Base-by-base conservation (phyloP, 2,329 filamentous ascomycete species). In the Penicillium sumatraense region DNA sequence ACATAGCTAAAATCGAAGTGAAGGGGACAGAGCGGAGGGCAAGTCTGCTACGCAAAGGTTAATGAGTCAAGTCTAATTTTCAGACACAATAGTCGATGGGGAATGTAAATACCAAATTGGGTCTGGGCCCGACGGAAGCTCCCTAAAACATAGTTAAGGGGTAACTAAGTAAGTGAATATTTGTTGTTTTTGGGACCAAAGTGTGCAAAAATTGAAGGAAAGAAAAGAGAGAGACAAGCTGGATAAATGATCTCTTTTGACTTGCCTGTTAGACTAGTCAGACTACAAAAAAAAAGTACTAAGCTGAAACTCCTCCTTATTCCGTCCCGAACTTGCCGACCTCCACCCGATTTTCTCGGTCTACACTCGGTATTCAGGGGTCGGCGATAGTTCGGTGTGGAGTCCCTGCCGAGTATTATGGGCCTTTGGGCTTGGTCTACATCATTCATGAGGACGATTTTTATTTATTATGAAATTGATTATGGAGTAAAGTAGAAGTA, bases 331-430 rank as follows among this genome's bases (percentile, higher is more conserved):
- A 48, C 26, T 35, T 4, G n/a, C 60, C 61, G 61, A 46, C 1
- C 35, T 52, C 29, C 47, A 33, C 46, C 46, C 60, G 61, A 60
- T 14, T 55, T 58, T 27, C 29, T 63, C 61, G 61, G 61, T 26
- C 3, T 9, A 31, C 10, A 16, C 29, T 60, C 56, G 58, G 58
- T 3, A 29, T 35, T 31, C 38, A 18, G 52, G 52, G 42, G 29
- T 33, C 45, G 44, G 27, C 9, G 44, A 35, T 49, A 33, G 44
- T 46, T 49, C 51, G 45, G 51, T 9, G 51, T 40, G 20, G 23
- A 53, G 29, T 20, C 27, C 16, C n/a, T 53, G 50, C 42, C 33
- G 42, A 47, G 42, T n/a, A 46, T 46, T 31, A 46, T 46, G 42
- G 42, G 42, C 16, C 26, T 11, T 21, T 5, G 11, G 26, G 21